Conservation (phyloP, 208 protist genomes). For the Crithidia sp. region DNA sequence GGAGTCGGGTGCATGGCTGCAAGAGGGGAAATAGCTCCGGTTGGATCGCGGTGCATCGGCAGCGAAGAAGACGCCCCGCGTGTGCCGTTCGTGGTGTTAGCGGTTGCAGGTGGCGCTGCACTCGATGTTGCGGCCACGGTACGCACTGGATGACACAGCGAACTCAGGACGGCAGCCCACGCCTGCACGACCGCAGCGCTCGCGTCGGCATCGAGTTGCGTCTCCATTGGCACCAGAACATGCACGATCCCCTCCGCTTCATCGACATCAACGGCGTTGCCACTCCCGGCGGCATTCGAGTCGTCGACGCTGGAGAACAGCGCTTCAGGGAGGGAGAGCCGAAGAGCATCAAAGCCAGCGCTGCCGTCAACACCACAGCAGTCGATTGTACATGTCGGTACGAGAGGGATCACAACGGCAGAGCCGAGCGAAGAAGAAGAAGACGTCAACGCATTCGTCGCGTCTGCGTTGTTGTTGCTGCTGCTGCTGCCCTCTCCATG, state of each 20-base stretch:
- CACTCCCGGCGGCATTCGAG: not conserved
- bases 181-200: not conserved
- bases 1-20: too few species aligned
- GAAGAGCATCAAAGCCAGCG: not conserved
- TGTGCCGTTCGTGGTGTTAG: not conserved
- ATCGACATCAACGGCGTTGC: not conserved
- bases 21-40: too few species aligned
- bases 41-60: too few species aligned
- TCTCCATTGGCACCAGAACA: too few species aligned
- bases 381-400: slow-evolving; percentile 14
- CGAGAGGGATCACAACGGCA: slow-evolving; percentile 18
- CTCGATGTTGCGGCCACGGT: too few species aligned
- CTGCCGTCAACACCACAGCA: not conserved
- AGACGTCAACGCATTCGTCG: not conserved
- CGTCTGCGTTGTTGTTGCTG: not conserved
- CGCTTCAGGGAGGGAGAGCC: not conserved
- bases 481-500: not conserved
- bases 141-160: not conserved
- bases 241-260: not conserved
- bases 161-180: slow-evolving; percentile 14
- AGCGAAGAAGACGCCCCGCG: not conserved
- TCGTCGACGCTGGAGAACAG: not conserved
- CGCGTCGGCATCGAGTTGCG: too few species aligned
- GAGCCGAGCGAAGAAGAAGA: not conserved
- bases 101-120: not conserved